Conservation (phyloP, 176 grass and related monocot genomes). For the sorghum (Sorghum bicolor) region DNA sequence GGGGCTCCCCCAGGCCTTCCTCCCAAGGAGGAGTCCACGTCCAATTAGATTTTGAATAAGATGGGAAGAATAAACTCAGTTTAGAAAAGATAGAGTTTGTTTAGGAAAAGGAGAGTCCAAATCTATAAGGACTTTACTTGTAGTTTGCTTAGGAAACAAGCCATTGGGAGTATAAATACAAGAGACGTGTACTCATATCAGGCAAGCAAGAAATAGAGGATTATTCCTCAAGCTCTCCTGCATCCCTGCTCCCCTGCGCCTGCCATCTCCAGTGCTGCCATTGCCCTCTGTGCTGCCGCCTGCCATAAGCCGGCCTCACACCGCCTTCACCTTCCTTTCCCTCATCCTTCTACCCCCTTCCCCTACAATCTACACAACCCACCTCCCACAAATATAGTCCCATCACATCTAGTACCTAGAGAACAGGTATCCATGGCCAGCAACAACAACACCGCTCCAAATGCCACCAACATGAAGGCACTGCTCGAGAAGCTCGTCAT, state of each 20-base stretch:
- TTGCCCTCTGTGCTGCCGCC: too few relatives aligned
- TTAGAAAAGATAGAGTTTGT: neutral
- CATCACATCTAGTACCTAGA: too few relatives aligned
- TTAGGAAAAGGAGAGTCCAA: neutral
- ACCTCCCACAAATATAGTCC: too few relatives aligned
- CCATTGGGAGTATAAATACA: neutral
- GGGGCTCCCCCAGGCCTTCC: too few relatives aligned
- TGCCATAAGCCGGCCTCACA: too few relatives aligned
- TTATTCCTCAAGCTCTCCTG: neutral
- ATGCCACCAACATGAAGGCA: too few relatives aligned
- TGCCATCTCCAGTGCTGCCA: neutral
- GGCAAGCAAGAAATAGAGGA: neutral
- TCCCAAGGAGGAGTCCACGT: neutral
- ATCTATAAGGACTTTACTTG: neutral
- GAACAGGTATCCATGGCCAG: too few relatives aligned
- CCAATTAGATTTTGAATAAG: neutral
- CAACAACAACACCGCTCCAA: too few relatives aligned
- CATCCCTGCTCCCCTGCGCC: neutral
- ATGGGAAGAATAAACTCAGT: neutral
- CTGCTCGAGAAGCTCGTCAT: too few relatives aligned
- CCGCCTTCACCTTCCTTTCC: neutral
- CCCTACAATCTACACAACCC: too few relatives aligned
- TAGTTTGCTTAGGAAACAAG: neutral
- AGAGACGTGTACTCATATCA: neutral
- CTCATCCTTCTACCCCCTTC: too few relatives aligned